Base-by-base conservation (phyloP, 1,139 yeast species). In the Blastobotrys capitulatus region DNA sequence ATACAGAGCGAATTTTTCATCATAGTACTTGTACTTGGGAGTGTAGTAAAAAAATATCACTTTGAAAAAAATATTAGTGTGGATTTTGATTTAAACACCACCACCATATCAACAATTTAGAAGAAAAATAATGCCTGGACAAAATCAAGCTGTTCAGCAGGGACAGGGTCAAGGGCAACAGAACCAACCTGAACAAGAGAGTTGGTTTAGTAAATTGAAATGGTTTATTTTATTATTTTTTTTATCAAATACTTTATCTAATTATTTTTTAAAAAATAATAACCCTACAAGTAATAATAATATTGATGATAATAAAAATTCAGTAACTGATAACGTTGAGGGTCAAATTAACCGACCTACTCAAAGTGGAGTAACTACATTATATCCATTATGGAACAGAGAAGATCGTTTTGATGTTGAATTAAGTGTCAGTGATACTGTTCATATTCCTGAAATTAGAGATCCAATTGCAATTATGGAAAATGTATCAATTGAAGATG, bases 321-420 rank as follows among this genome's bases (percentile, higher is more conserved):
- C 6, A 5, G 38, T 22, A 7, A 7, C 41, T 18, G 27, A 9
- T 20, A 26, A 6, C n/a, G n/a, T n/a, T n/a, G n/a, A n/a, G n/a
- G n/a, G n/a, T 6, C 25, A 20, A 6, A 10, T 25, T 4, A 3
- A 32, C 7, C 22, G 25, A 8, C 22, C 44, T 7, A 6, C 36
- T n/a, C n/a, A n/a, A n/a, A n/a, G n/a, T 2, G 44, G 27, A 8
- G 40, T 32, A 20, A 10, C 22, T 18, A 27, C 41, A 5, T 36
- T 46, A 15, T 35, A 46, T 19, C 48, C 48, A 7, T 26, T 34
- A 8, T 46, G 48, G 48, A 16, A 39, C 12, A 34, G 44, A 5
- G 43, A 32, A 9, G 38, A 38, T 32, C 27, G 38, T 10, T 38
- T 44, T 31, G 3, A 19, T 35, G 29, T 39, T 10, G 40, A 46